phyloP scores from a whole-genome alignment of 441 rosid genomes.

The Populus trichocarpa region DNA sequence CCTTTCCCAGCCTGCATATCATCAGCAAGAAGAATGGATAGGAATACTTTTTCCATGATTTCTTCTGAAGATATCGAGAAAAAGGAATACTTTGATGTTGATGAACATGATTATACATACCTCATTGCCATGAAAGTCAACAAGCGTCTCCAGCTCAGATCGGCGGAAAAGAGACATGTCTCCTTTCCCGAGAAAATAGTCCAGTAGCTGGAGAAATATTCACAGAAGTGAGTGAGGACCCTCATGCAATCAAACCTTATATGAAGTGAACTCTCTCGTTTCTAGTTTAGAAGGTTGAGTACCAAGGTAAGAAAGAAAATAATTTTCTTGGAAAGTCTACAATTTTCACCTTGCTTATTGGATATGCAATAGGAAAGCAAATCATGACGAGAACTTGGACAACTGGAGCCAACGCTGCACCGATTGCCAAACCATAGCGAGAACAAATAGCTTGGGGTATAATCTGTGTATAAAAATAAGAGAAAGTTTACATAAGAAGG shows the following conservation, averaged over 20 bases:
- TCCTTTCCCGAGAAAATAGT: constrained; percentile 59
- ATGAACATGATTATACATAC: constrained; percentile 23
- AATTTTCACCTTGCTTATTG: constrained; percentile 77
- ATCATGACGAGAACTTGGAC: constrained; percentile 74
- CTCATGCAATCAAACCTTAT: neutral
- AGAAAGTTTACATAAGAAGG: neutral
- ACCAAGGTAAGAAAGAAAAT: neutral
- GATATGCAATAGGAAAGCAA: constrained; percentile 87
- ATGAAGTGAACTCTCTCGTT: neutral
- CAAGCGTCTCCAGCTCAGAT: constrained; percentile 79
- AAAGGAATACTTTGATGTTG: neutral
- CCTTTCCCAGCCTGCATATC: constrained; percentile 85
- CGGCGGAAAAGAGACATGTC: constrained; percentile 70
- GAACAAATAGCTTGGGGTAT: constrained; percentile 86
- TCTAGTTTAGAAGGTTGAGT: neutral
- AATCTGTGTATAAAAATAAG: constrained; percentile 39
- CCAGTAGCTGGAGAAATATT: constrained; percentile 45
- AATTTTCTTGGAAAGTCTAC: neutral
- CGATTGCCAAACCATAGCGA: constrained; percentile 80
- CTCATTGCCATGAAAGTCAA: constrained; percentile 73
- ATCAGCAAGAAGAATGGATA: neutral
- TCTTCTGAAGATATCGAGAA: neutral
- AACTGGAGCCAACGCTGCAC: constrained; percentile 74
- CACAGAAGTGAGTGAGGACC: neutral
- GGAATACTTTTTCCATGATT: neutral